A percentile compares a stretch with the other conserved stretches of the same genome.
These are phyloP conservation scores for Fragaria nilgerrensis DNA, from an alignment of 306 rosid genomes.

Conservation along the genomic window DNA sequence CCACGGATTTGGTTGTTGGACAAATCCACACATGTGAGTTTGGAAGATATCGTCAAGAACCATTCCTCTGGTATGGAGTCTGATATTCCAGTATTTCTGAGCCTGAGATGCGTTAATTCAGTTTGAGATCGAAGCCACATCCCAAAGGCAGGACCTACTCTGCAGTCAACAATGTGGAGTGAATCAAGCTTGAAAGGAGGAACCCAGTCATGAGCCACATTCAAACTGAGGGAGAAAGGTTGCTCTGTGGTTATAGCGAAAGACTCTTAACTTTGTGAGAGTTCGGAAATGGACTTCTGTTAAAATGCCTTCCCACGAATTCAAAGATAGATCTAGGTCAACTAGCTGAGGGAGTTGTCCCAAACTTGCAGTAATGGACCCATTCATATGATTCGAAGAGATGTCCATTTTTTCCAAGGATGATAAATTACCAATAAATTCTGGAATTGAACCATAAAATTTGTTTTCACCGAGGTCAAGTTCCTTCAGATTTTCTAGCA, in stretches of 20 bases:
- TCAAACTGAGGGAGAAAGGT: neutral
- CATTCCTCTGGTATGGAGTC: neutral
- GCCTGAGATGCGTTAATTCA: neutral
- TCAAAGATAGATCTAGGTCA: neutral
- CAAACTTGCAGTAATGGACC: slow-evolving; percentile 5
- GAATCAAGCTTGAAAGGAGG: neutral
- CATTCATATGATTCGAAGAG: neutral
- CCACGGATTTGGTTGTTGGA: neutral
- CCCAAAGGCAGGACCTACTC: neutral
- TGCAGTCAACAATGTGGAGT: neutral
- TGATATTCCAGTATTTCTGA: neutral
- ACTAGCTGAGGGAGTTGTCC: neutral
- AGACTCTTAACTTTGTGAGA: neutral
- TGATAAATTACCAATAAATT: neutral
- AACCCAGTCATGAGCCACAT: neutral
- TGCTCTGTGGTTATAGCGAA: neutral
- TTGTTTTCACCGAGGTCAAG: neutral
- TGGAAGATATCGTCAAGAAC: neutral
- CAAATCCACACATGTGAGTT: neutral
- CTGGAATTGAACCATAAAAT: neutral
- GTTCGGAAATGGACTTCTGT: slow-evolving; percentile 6
- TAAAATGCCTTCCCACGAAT: neutral
- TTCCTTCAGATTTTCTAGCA: neutral
- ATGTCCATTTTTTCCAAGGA: neutral
- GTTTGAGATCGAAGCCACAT: neutral